Evolutionary conservation across 805 yeast genomes (phyloP), one percentile per base, ranked within the genome.

Genomic region (Metschnikowia corniflorae): DNA sequence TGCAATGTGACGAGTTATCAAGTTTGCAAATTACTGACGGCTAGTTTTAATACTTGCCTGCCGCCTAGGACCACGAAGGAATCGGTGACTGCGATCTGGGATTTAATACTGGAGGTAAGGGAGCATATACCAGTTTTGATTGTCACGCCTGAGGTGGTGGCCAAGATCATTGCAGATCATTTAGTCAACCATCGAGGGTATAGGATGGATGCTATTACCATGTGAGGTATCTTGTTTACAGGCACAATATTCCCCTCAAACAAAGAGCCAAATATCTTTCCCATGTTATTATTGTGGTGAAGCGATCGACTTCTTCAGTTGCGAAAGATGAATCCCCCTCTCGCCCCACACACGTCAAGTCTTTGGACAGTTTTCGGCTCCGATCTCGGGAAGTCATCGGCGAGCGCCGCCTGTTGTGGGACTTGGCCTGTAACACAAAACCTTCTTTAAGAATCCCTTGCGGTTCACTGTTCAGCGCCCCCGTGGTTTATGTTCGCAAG

Each of bases 21-120:
- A 86, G 93, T 44, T 74, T 93, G 53, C 88, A 97, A 31, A 71
- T 93, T 48, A 77, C 87, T 53, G 99, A 93, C 58, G 99, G 98
- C 39, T 91, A 93, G 8, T 82, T 80, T 55, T 77, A 80, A 58
- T 89, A 86, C 58, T 75, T 93, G 41, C 99, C 99, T 28, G 86
- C 97, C 29, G 96, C 97, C 18, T 98, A 93, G 68, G 99, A 93
- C 60, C 99, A 93, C 68, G 94, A 93, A 70, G 80, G 98, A 61
- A 75, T 84, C 49, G 95, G 95, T 37, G 86, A 94, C 54, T 89
- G 89, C 43, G 99, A 93, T 61, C 70, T 79, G 26, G 99, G 99
- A 17, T 73, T 91, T 44, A 93, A 93, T 68, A 93, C 99, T 25
- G 99, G 99, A 50, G 99, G 99, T 46, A 93, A 94, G 99, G 99